Conservation (phyloP, 2,329 filamentous ascomycete species). For the Fusarium dimerum region DNA sequence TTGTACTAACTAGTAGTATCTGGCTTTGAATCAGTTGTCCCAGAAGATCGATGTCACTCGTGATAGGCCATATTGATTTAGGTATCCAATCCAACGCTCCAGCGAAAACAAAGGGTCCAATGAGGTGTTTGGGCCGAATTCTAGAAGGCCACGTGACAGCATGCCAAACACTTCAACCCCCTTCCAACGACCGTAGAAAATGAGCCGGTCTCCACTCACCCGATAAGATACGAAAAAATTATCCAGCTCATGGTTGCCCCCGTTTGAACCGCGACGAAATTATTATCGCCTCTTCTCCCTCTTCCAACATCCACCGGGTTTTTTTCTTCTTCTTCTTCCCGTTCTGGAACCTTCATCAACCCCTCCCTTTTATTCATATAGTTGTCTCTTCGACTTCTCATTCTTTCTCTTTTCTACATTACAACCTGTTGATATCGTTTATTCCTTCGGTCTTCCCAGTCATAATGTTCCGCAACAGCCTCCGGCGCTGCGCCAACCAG, state of each 20-base stretch:
- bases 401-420: constrained; percentile 5
- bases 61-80: too few species aligned
- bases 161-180: too few species aligned
- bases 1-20: too few species aligned
- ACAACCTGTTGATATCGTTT: constrained; percentile 9
- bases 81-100: background rate
- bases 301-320: constrained; percentile 10
- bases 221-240: constrained; percentile 8
- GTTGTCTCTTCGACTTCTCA: constrained; percentile 3
- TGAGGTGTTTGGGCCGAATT: background rate
- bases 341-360: background rate
- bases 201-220: background rate
- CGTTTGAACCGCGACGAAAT: background rate
- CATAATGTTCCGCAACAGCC: constrained; percentile 39
- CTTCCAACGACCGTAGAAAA: background rate
- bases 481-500: constrained; percentile 42
- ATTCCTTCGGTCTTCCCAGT: constrained; percentile 2
- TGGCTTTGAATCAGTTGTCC: too few species aligned
- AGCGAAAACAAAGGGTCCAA: background rate
- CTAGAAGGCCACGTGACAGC: background rate
- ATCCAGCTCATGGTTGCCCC: background rate
- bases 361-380: background rate
- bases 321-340: constrained; percentile 14
- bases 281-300: constrained; percentile 13
- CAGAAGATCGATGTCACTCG: too few species aligned